Evolutionary conservation across 2,329 filamentous ascomycete species (phyloP), one percentile per base, ranked within the genome.

Genomic region (Scopulariopsis brevicaulis): DNA sequence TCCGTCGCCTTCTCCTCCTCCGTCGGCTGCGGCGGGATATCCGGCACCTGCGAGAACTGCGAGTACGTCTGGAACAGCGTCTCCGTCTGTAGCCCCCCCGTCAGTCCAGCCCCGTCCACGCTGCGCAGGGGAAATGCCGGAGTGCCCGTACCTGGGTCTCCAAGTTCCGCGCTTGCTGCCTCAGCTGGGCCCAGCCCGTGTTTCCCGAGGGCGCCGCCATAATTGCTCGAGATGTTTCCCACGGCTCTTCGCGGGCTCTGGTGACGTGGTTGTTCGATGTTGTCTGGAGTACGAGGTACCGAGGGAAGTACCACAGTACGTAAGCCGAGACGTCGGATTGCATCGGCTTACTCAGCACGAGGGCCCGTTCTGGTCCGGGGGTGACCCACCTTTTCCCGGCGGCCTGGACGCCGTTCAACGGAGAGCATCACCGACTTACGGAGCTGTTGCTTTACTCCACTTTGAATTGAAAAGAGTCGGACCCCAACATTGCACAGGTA

Each of bases 101-200:
- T 32, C 14, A 37, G 11, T 51, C n/a, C 6, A 15, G 24, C 32
- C 37, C 15, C 34, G 35, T 46, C 3, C 15, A 18, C 15, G 4
- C 12, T 15, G 34, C 18, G 5, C 10, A 15, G 10, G 25, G 24
- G 25, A 43, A 28, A 11, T 5, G 22, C 50, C 10, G 14, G 22
- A 46, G 15, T 24, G 20, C 55, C 61, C 70, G 63, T 77, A 96
- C 93, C 81, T 97, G 93, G 61, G 87, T 90, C 73, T 99, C 94
- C 62, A 96, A 78, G 52, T 85, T 83, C 66, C 94, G 82, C 61
- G 91, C 90, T 74, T 97, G 93, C 71, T 96, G 91, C 66, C 94
- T 89, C 64, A 97, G 81, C 75, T 96, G 91, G 67, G 90, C 86
- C 94, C 94, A 99, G 74, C 91, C 86, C 62, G 81, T 78, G 62